Evolutionary conservation across 495 filamentous ascomycete genomes (phyloP).

Genomic region (Penicillium angulare): DNA sequence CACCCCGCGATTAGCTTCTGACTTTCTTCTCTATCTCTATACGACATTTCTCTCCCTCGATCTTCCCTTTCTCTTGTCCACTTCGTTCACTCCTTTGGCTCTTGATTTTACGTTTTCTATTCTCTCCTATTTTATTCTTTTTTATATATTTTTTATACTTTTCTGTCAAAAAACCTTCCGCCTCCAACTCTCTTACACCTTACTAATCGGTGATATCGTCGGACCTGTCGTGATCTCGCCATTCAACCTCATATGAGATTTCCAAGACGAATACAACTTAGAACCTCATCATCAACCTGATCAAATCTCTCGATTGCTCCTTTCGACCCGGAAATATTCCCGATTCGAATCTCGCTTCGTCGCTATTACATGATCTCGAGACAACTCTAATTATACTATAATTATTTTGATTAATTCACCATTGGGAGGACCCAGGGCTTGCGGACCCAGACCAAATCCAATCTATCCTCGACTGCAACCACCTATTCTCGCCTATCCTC

Average conservation of each 20-base stretch:
- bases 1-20: conserved; percentile 43
- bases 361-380: background rate
- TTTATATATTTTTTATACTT: background rate
- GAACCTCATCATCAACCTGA: too few relatives aligned
- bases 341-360: background rate
- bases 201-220: background rate
- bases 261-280: too few relatives aligned
- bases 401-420: conserved; percentile 29
- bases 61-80: conserved; percentile 13
- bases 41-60: conserved; percentile 14
- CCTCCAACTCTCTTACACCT: background rate
- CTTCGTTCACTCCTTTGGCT: conserved; percentile 32
- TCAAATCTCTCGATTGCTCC: too few relatives aligned
- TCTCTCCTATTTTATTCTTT: conserved; percentile 18
- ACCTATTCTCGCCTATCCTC: conserved; percentile 12
- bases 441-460: conserved; percentile 10
- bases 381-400: conserved; percentile 22
- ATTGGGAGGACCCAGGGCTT: conserved; percentile 3
- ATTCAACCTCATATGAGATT: background rate
- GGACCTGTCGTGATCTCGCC: too few relatives aligned
- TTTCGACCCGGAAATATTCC: too few relatives aligned
- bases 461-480: conserved; percentile 29
- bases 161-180: too few relatives aligned
- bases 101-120: conserved; percentile 21
- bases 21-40: conserved; percentile 24